Percentiles rank a stretch among this genome's conserved stretches.
These are phyloP conservation scores for Physaria fendleri DNA, from an alignment of 345 rosid species.

Conservation along the genomic window DNA sequence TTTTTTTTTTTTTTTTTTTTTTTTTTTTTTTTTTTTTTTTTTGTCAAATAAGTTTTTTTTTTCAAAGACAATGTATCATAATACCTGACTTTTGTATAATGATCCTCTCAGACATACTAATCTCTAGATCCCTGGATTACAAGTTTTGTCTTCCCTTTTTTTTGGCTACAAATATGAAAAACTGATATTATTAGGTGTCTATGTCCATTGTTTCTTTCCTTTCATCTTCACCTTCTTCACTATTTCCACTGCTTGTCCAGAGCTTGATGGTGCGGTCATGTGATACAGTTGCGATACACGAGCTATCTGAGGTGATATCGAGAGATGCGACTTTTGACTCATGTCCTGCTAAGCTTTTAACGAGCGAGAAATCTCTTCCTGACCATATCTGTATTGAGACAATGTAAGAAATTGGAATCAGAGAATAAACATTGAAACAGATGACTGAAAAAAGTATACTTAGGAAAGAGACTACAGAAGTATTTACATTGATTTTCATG, in stretches of 20 bases:
- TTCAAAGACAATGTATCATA: constrained; percentile 6
- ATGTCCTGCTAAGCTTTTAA: constrained; percentile 67
- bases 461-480: constrained; percentile 10
- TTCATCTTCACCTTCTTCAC: constrained; percentile 23
- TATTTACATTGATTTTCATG: constrained; percentile 73
- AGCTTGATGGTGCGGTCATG: constrained; percentile 75
- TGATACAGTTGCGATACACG: constrained; percentile 57
- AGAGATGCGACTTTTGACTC: constrained; percentile 76
- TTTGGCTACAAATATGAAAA: neutral
- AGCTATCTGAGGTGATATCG: constrained; percentile 60
- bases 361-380: constrained; percentile 78
- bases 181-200: constrained; percentile 28
- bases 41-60: no score
- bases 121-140: neutral
- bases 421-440: constrained; percentile 9
- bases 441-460: neutral
- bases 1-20: no score
- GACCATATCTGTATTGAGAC: constrained; percentile 78
- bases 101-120: neutral
- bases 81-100: neutral
- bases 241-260: constrained; percentile 45
- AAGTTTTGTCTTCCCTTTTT: neutral
- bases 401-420: constrained; percentile 11
- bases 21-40: no score
- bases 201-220: constrained; percentile 45